Conservation (phyloP, 257 asterid species). For the Solanum arcanum region DNA sequence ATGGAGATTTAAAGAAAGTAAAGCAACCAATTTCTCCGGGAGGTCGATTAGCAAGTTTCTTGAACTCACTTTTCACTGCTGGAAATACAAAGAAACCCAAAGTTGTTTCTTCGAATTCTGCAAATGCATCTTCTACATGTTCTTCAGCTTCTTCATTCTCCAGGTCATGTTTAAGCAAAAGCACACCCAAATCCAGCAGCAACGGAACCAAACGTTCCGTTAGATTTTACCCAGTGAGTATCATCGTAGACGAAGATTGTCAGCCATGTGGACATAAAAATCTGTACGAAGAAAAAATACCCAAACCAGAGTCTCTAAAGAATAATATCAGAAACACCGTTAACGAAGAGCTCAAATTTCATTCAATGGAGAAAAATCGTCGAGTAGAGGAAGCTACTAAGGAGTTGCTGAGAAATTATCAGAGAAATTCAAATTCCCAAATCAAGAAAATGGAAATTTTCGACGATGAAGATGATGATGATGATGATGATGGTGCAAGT, state of each 20-base stretch:
- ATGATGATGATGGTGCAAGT: slow-evolving; percentile 52
- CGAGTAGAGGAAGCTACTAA: slow-evolving; percentile 54
- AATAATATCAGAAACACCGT: slow-evolving; percentile 12
- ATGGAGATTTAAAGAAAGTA: slow-evolving; percentile 67
- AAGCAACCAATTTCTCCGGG: slow-evolving; percentile 93
- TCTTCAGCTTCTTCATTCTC: slow-evolving; percentile 89
- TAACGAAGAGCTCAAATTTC: slow-evolving; percentile 38
- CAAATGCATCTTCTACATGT: slow-evolving; percentile 44
- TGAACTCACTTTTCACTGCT: slow-evolving; percentile 62
- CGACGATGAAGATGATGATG: slow-evolving; percentile 18
- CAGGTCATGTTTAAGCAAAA: slow-evolving; percentile 81
- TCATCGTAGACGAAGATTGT: slow-evolving; percentile 55
- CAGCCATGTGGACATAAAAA: slow-evolving; percentile 56
- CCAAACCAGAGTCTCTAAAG: slow-evolving; percentile 3
- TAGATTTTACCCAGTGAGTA: slow-evolving; percentile 64
- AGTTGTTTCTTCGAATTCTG: slow-evolving; percentile 31
- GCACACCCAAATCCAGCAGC: slow-evolving; percentile 26
- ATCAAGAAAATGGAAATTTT: slow-evolving; percentile 1
- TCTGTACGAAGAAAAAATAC: slow-evolving; percentile 9
- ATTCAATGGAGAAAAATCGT: slow-evolving; percentile 49
- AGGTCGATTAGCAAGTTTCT: slow-evolving; percentile 57
- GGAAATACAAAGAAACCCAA: slow-evolving; percentile 48
- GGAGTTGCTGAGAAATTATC: slow-evolving; percentile 50
- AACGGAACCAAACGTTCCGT: slow-evolving; percentile 53
- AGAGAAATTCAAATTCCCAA: slow-evolving; percentile 8